Evolutionary conservation across 2,329 filamentous ascomycete genomes (phyloP).

Genomic region (Juglanconis juglandina): DNA sequence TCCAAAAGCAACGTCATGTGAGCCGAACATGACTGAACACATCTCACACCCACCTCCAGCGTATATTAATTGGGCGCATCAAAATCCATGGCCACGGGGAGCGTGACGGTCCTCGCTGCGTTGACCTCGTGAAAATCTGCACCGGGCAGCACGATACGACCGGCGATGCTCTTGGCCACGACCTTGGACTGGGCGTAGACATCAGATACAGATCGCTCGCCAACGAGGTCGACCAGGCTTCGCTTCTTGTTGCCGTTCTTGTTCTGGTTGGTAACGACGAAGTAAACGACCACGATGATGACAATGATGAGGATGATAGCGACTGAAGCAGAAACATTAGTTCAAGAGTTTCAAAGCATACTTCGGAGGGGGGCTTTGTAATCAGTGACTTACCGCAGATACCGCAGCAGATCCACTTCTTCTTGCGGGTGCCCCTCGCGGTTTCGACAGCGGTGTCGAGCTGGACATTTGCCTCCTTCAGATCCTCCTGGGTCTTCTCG

Average conservation of each 20-base stretch:
- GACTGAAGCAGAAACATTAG: conserved; percentile 24
- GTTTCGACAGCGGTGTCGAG: conserved; percentile 79
- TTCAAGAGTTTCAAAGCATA: neutral
- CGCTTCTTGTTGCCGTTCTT: conserved; percentile 30
- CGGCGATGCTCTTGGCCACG: conserved; percentile 18
- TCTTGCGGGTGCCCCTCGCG: conserved; percentile 74
- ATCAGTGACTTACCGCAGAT: conserved; percentile 55
- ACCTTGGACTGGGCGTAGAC: conserved; percentile 24
- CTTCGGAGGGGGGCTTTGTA: neutral
- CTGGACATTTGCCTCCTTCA: conserved; percentile 80
- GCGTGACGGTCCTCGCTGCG: neutral
- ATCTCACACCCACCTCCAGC: neutral
- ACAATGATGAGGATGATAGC: conserved; percentile 47
- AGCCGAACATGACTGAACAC: neutral
- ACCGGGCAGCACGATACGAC: conserved; percentile 9
- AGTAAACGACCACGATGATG: conserved; percentile 47
- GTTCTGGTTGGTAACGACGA: conserved; percentile 31
- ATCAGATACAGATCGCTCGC: conserved; percentile 18
- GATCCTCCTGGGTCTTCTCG: conserved; percentile 79
- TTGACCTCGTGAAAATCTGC: neutral
- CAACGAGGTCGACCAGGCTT: conserved; percentile 23
- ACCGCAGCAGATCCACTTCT: conserved; percentile 95
- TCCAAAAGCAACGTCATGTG: neutral
- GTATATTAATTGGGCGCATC: neutral
- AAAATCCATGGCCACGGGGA: conserved; percentile 1